Evolutionary conservation across 352 stramenopile genomes (phyloP), one percentile per base, ranked within the genome.

Genomic region (Blastocystis sp.): DNA sequence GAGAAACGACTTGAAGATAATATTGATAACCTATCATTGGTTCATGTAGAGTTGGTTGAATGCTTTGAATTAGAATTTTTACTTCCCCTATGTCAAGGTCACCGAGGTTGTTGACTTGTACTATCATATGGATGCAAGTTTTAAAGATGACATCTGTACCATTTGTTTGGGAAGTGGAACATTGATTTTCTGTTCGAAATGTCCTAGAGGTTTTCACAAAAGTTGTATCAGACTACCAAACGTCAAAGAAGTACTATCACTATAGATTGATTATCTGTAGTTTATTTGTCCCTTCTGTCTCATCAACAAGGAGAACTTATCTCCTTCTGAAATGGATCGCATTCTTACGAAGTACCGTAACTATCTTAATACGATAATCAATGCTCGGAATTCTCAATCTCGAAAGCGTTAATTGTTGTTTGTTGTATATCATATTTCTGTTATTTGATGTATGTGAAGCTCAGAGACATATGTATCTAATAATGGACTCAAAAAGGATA

Each of bases 231-330:
- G 32, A 3, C 21, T 54, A n/a, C 21, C 42, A 16, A 61, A 21
- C 14, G 24, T 63, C 27, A 80, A 80, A 39, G 69, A 80, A 6
- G 69, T 80, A 27, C 7, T 37, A 11, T 16, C 24, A 27, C 7
- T 6, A 35, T 37, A 16, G 21, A 27, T 4, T 32, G 0, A 6
- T 54, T 16, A 56, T 16, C 6, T 27, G 14, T 80, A 80, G 69
- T 80, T 80, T 80, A 63, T 80, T 16, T 80, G 69, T 80, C 69
- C 69, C 24, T 80, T 80, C 27, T 80, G 69, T 21, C 69, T 80
- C 24, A 52, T 80, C 27, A 54, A 80, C 6, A 29, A 27, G 43
- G 69, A 80, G n/a, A n/a, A 21, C 12, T 24, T 80, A 14, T 63
- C 69, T 24, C 27, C 69, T 39, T 42, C 37, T 12, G 69, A 80